phyloP scores from a whole-genome alignment of 176 grass and related monocot genomes.

The Oropetium thomaeum region DNA sequence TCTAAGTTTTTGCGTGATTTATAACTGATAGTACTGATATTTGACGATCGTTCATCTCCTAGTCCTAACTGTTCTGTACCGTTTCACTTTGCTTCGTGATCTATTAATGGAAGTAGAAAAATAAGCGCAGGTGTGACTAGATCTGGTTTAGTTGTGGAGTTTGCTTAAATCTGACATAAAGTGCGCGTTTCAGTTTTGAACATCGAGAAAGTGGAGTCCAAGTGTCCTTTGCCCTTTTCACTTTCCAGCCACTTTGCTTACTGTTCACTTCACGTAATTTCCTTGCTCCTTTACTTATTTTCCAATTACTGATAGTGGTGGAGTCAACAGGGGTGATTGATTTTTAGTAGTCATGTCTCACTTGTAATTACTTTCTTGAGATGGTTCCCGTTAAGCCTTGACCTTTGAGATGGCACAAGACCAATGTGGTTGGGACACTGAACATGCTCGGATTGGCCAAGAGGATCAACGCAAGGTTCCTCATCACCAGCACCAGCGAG shows the following conservation, averaged over 20 bases:
- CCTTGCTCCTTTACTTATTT: constrained; percentile 14
- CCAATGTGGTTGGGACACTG: constrained; percentile 87
- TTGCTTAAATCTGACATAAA: constrained; percentile 47
- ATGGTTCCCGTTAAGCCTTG: constrained; percentile 38
- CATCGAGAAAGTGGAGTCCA: constrained; percentile 7
- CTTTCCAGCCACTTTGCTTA: constrained; percentile 39
- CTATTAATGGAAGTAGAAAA: constrained; percentile 25
- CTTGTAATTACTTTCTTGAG: constrained; percentile 3
- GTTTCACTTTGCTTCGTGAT: constrained; percentile 37
- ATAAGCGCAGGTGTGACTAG: constrained; percentile 17
- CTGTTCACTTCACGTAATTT: constrained; percentile 34
- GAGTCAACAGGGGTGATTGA: background rate
- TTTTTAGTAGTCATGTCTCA: background rate
- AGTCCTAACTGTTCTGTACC: background rate
- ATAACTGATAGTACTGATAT: background rate
- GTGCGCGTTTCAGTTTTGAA: constrained; percentile 30
- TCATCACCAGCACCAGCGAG: constrained; percentile 95
- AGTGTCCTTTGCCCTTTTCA: constrained; percentile 12
- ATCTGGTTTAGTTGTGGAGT: constrained; percentile 37
- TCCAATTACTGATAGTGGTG: constrained; percentile 3
- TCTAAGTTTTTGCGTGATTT: background rate
- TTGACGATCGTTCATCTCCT: background rate
- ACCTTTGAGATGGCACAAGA: constrained; percentile 72
- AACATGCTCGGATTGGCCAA: constrained; percentile 98
- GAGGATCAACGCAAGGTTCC: constrained; percentile 78